Base-by-base conservation (phyloP, 345 rosid species). In the Linum trigynum region DNA sequence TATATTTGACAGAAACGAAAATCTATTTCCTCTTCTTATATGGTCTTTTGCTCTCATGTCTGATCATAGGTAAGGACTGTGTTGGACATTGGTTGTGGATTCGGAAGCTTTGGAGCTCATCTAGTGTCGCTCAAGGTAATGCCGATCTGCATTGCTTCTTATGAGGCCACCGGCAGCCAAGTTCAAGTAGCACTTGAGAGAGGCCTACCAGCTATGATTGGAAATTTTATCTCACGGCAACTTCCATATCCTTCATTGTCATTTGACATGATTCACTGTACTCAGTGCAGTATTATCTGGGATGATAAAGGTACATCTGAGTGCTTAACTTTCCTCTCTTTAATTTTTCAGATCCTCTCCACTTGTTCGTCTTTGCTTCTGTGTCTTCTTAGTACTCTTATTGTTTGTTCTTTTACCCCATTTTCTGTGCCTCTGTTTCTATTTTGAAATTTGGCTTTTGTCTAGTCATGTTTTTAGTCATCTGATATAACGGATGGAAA, bases 131-230 rank as follows among this genome's bases (percentile, higher is more conserved):
- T 91, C 62, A 83, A 87, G 65, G 57, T 94, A 69, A 89, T 94
- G 97, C 71, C 90, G 74, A 71, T 94, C 62, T 91, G 99, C 76
- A 79, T 88, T 43, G 97, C 99, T 1, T 83, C 83, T 72, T 91
- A 94, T 72, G 99, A 94, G 76, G 92, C 84, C 16, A 89, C 91
- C 59, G 97, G 97, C 64, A 94, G 97, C 78, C 97, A 94, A 86
- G 99, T 91, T 62, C 99, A 94, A 73, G 67, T 94, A 68, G 90
- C 99, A 65, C 84, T 94, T 61, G 97, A 94, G 83, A 86, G 99
- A 82, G 99, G 99, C 66, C 97, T 94, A 74, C 99, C 97, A 12
- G 96, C 97, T 36, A 86, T 94, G 84, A 90, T 94, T 71, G 96
- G 92, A 64, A 88, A 82, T 69, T 94, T 94, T 75, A 74, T 84